Evolutionary conservation across 73 alveolate genomes (phyloP), one percentile per base, ranked within the genome.

Genomic region (Paramecium sonneborni): DNA sequence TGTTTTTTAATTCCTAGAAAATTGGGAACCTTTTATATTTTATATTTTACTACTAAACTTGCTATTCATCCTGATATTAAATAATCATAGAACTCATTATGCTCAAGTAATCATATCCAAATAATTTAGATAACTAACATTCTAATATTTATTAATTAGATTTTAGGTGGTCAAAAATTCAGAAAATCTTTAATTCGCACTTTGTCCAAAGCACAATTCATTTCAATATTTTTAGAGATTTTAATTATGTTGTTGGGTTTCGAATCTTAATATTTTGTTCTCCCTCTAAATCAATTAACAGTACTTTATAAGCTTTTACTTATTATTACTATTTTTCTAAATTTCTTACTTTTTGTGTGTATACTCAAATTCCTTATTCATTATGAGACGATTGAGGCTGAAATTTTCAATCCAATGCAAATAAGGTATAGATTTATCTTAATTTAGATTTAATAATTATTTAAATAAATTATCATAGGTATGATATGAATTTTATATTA

Each of bases 321-420:
- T 14, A 26, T 62, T 30, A 30, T 26, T 62, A 62, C 39, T 32
- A 62, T 62, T 30, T 24, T 62, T 26, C 39, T 62, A 23, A 32
- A 62, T 32, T 62, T 62, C 24, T 32, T 62, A 32, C 39, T 32
- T 62, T 62, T 30, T 32, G 44, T 62, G 0, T 30, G 84, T 32
- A 62, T 62, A 62, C 48, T 62, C 24, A 32, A 62, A 62, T 62
- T 62, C 44, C 48, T 62, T 7, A 32, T 62, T 30, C 84, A 62
- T 62, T 62, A 62, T 26, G 84, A 62, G 46, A 62, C 84, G 10
- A 62, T 62, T 30, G 84, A 62, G 8, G 24, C 84, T 62, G 84
- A 62, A 62, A 32, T 62, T 11, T 52, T 52, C 32, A 18, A 52
- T 3, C 68, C 68, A 18, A 52, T 52, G 68, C 68, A 52, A 52